Base-by-base conservation (phyloP, 2,329 filamentous ascomycete genomes). In the Neonectria punicea region DNA sequence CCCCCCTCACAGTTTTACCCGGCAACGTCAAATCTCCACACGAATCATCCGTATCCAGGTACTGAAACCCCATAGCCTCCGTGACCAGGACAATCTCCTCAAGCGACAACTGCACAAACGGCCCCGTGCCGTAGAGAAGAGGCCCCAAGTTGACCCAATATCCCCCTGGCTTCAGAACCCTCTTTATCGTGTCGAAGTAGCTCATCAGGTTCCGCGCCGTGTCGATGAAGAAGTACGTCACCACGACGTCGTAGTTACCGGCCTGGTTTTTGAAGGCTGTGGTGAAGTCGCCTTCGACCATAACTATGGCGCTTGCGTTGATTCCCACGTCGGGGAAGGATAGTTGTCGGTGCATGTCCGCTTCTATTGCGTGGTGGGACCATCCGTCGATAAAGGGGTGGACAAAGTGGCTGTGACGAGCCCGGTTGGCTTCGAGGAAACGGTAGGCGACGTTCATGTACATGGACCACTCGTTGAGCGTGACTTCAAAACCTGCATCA, bases 161-260 rank as follows among this genome's bases (percentile, higher is more conserved):
- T 0, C 86, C 86, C 0, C 85, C 85, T 0, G 74, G 71, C 47
- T 77, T 80, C 3, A 89, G 78, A 0, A 86, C 69, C 0, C 73
- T 73, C 54, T 83, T 78, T 47, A 88, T 88, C 0, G 82, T 86
- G 39, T 88, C 85, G 6, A 89, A 78, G 65, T 89, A 89, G 0
- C 71, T 76, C 72, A 87, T 79, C 1, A 88, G 73, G 58, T 89
- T 89, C 0, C 85, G 81, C 0, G 87, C 86, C 0, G 86, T 89
- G 70, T 89, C 87, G 67, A 89, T 88, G 75, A 89, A 89, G 76
- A 88, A 89, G 47, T 87, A 82, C 0, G 87, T 88, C 0, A 87
- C 74, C 0, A 89, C 74, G 1, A 82, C 78, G 58, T 89, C 86
- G 71, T 80, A 88, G 4, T 68, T 55, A 0, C 71, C 70, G 0